phyloP scores from a whole-genome alignment of 2,329 filamentous ascomycete species.

The Exophiala phaeomuriformis region DNA sequence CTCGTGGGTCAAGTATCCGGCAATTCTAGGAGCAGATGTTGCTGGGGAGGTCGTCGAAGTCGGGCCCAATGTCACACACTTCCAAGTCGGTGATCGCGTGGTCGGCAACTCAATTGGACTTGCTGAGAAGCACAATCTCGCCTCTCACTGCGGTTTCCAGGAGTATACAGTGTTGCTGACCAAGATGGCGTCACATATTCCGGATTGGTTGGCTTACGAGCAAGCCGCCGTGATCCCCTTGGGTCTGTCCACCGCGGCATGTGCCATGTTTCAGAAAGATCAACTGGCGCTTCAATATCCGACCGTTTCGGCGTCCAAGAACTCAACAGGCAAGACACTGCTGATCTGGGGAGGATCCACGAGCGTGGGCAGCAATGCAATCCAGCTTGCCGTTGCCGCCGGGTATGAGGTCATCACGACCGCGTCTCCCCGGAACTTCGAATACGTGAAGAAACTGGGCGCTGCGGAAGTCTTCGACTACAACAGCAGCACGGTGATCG shows the following conservation, averaged over 20 bases:
- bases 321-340: not conserved
- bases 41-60: not conserved
- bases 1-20: not conserved
- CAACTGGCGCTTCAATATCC: not conserved
- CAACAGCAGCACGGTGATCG: constrained; percentile 29
- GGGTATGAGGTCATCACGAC: not conserved
- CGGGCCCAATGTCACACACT: not conserved
- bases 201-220: not conserved
- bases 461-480: not conserved
- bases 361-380: not conserved
- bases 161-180: not conserved
- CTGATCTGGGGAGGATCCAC: not conserved
- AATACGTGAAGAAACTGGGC: not conserved
- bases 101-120: not conserved
- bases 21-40: not conserved
- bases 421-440: not conserved
- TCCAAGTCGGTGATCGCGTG: not conserved
- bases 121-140: not conserved
- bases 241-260: not conserved
- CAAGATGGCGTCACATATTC: not conserved
- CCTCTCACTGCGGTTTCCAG: not conserved
- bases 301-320: not conserved
- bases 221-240: not conserved
- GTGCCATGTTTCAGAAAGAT: not conserved
- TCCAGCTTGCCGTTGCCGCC: not conserved